Base-by-base conservation (phyloP, 2,329 filamentous ascomycete species). In the Fusarium albidum region DNA sequence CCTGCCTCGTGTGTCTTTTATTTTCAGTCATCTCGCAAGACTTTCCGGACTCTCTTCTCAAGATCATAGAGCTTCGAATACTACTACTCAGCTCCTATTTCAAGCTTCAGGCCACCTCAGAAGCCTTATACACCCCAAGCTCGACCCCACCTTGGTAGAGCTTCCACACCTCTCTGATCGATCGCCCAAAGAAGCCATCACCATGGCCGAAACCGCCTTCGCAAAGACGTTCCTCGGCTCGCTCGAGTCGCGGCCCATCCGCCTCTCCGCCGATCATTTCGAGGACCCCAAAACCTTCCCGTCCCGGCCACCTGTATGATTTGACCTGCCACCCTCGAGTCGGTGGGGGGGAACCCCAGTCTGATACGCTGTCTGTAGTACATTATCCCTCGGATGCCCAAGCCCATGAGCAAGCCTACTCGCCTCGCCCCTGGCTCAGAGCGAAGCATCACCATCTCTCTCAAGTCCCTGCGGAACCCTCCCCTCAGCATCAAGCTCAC, bases 181-280 rank as follows among this genome's bases (percentile, higher is more conserved):
- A 31, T 29, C 37, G 41, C 29, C 18, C 17, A 52, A 52, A 46
- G 46, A 60, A 40, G 43, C 55, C 52, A 49, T 60, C 69, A 71
- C 55, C 62, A 93, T 93, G 89, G 82, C 89, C n/a, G 93, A 97
- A 82, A 76, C 93, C 55, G 79, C 86, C 43, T 98, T 97, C 73
- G 89, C 92, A 65, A 92, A 90, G 75, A 82, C 85, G 27, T 97
- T 96, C 75, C 86, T 99, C 64, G 80, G 87, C 45, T 83, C 86
- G 17, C 84, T 98, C 58, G 92, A 96, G 75, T 84, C 86, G 55
- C 87, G 88, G 42, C 89, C 92, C 8, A 74, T 87, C 66, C 96
- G 93, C 79, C 84, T 98, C 59, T 86, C 89, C n/a, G 80, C 90
- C 61, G 92, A 98, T 73, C 90, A 97, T 85, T 87, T 96, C 73